Conservation (phyloP, 2,329 filamentous ascomycete genomes). For the Trichoderma guizhouense region DNA sequence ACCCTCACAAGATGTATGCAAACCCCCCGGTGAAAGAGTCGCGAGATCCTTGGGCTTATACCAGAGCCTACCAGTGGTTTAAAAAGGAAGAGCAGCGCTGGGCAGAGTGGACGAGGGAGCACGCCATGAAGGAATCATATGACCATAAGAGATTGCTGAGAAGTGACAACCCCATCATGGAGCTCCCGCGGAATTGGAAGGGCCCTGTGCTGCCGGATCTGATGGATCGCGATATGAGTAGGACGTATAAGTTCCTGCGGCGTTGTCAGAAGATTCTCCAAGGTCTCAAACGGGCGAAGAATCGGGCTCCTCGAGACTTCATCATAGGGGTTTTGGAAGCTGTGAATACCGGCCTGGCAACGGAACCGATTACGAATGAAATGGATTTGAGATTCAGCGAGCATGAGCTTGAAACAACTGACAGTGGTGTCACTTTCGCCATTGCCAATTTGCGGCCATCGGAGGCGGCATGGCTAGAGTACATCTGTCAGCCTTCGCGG, state of each 20-base stretch:
- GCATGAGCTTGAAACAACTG: slow-evolving; percentile 11
- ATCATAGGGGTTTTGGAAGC: slow-evolving; percentile 17
- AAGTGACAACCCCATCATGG: slow-evolving; percentile 23
- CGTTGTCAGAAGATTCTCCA: slow-evolving; percentile 21
- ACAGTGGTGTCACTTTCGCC: background rate
- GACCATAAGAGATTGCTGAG: slow-evolving; percentile 2
- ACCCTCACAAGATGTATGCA: slow-evolving; percentile 22
- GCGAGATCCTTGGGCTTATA: slow-evolving; percentile 29
- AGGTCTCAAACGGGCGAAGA: slow-evolving; percentile 19
- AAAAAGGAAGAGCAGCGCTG: slow-evolving; percentile 22
- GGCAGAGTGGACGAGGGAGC: slow-evolving; percentile 21
- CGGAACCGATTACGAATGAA: background rate
- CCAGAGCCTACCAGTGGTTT: slow-evolving; percentile 26
- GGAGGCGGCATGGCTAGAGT: slow-evolving; percentile 25
- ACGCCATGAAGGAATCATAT: slow-evolving; percentile 23
- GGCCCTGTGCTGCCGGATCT: slow-evolving; percentile 23
- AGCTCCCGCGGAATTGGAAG: slow-evolving; percentile 26
- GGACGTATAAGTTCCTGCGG: slow-evolving; percentile 19
- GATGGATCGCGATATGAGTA: slow-evolving; percentile 27
- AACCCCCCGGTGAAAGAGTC: slow-evolving; percentile 25
- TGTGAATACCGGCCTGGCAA: slow-evolving; percentile 18
- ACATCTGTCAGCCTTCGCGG: slow-evolving; percentile 23
- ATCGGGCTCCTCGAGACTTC: slow-evolving; percentile 22
- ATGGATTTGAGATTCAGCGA: slow-evolving; percentile 18
- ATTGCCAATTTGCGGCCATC: slow-evolving; percentile 22